phyloP scores from a whole-genome alignment of 768 basidiomycete genomes.

The Baorangia bicolor region DNA sequence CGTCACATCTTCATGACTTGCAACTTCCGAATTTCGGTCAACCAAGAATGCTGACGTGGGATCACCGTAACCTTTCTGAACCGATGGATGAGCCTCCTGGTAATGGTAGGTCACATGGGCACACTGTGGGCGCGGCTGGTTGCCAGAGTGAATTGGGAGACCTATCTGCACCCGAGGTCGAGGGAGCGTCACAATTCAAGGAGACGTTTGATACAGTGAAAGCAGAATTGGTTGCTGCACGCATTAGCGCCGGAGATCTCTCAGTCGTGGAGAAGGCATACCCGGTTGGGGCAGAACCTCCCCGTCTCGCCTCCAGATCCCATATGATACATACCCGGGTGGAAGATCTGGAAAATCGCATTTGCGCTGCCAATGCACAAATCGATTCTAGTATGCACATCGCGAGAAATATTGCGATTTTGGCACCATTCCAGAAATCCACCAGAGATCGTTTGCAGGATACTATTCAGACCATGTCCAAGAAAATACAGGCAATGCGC shows the following conservation, averaged over 20 bases:
- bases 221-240: constrained; percentile 68
- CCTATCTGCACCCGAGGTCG: constrained; percentile 53
- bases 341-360: constrained; percentile 57
- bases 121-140: constrained; percentile 33
- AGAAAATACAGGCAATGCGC: constrained; percentile 62
- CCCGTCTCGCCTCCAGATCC: constrained; percentile 44
- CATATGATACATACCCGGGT: constrained; percentile 62
- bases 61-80: constrained; percentile 38
- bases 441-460: constrained; percentile 74
- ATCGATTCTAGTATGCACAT: constrained; percentile 70
- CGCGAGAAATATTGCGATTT: constrained; percentile 76
- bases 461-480: constrained; percentile 61
- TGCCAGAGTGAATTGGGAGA: constrained; percentile 13
- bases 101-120: constrained; percentile 23
- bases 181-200: constrained; percentile 67
- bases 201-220: constrained; percentile 87
- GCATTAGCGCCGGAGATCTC: constrained; percentile 33
- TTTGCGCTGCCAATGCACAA: constrained; percentile 51
- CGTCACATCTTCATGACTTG: constrained; percentile 75
- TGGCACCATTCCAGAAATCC: constrained; percentile 84
- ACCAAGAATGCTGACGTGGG: constrained; percentile 39
- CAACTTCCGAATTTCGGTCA: constrained; percentile 35
- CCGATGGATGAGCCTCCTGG: constrained; percentile 37
- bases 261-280: constrained; percentile 13
- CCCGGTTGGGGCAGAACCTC: constrained; percentile 24